These are phyloP conservation scores for Phlebopus sp. DNA, from an alignment of 1,284 basidiomycete species.

Conservation along the genomic window DNA sequence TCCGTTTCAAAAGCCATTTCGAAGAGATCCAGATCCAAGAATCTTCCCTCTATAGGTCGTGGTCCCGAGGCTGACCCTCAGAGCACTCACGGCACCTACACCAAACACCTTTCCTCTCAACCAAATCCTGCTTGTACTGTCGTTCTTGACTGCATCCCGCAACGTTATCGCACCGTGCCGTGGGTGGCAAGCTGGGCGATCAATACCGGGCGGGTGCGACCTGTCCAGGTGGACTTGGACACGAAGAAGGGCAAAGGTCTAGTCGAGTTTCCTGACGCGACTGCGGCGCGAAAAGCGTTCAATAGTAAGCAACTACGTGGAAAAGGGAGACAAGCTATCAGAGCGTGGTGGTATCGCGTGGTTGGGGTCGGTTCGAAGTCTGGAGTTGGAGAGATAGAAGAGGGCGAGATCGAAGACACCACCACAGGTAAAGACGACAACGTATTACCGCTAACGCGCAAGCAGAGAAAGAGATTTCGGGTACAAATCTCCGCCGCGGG, in stretches of 20 bases:
- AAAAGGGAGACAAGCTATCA: constrained; percentile 45
- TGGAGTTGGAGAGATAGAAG: constrained; percentile 34
- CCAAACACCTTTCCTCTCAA: constrained; percentile 19
- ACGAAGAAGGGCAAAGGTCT: constrained; percentile 45
- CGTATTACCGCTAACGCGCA: constrained; percentile 1
- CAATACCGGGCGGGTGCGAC: constrained; percentile 35
- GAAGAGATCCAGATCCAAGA: constrained; percentile 8
- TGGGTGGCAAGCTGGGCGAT: constrained; percentile 47
- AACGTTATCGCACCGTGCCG: constrained; percentile 42
- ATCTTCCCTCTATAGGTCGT: constrained; percentile 14
- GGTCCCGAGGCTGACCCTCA: constrained; percentile 39
- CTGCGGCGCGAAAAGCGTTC: constrained; percentile 48
- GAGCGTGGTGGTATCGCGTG: constrained; percentile 54
- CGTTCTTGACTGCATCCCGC: constrained; percentile 58
- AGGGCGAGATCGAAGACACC: constrained; percentile 27
- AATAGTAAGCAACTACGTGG: constrained; percentile 48
- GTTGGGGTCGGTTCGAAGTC: constrained; percentile 36
- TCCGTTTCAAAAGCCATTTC: not conserved
- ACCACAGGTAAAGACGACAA: constrained; percentile 7
- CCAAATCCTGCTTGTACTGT: constrained; percentile 51
- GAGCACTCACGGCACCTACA: constrained; percentile 38
- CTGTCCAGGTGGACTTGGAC: constrained; percentile 40
- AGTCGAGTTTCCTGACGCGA: constrained; percentile 49
- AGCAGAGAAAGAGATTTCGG: constrained; percentile 9
- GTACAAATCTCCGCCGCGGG: not conserved